A percentile compares a stretch with the other conserved stretches of the same genome.
phyloP scores from a whole-genome alignment of 768 basidiomycete species.

The Sarcodon aspratus region DNA sequence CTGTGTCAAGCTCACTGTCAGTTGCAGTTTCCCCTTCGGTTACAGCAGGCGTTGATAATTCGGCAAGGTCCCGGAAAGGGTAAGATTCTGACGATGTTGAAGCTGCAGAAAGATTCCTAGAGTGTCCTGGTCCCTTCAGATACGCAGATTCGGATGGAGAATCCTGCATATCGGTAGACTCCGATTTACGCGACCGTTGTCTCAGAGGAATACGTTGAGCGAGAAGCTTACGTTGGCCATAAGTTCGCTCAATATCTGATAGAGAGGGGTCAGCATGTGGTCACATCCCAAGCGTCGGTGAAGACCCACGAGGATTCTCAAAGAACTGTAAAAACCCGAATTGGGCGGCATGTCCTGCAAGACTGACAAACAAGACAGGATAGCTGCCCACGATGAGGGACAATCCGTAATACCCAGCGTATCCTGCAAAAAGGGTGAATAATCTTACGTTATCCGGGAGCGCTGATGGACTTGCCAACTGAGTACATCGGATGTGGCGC shows the following conservation, averaged over 20 bases:
- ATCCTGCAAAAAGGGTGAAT: constrained; percentile 36
- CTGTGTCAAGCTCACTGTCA: constrained; percentile 57
- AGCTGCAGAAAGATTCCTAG: constrained; percentile 15
- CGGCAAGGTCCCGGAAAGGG: neutral
- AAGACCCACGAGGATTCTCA: constrained; percentile 85
- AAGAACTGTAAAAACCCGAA: constrained; percentile 94
- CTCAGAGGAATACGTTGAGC: constrained; percentile 68
- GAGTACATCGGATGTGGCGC: constrained; percentile 96
- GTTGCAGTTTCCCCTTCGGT: constrained; percentile 69
- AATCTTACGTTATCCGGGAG: neutral
- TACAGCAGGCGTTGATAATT: constrained; percentile 40
- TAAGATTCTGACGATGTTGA: constrained; percentile 11
- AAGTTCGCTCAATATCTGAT: constrained; percentile 42
- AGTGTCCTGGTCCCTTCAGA: constrained; percentile 1
- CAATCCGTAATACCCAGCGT: constrained; percentile 95
- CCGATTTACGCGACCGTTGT: constrained; percentile 9
- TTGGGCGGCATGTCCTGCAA: constrained; percentile 92
- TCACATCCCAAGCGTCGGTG: neutral
- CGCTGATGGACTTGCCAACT: constrained; percentile 35
- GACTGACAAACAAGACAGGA: constrained; percentile 82
- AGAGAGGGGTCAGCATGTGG: neutral
- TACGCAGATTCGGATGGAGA: constrained; percentile 5
- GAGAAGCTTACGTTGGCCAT: constrained; percentile 86
- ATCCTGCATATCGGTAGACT: constrained; percentile 4
- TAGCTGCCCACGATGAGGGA: constrained; percentile 87